Evolutionary conservation across 192 early-diverging fungal species (phyloP), one percentile per base, ranked within the genome.

Genomic region (Linnemannia zychae): DNA sequence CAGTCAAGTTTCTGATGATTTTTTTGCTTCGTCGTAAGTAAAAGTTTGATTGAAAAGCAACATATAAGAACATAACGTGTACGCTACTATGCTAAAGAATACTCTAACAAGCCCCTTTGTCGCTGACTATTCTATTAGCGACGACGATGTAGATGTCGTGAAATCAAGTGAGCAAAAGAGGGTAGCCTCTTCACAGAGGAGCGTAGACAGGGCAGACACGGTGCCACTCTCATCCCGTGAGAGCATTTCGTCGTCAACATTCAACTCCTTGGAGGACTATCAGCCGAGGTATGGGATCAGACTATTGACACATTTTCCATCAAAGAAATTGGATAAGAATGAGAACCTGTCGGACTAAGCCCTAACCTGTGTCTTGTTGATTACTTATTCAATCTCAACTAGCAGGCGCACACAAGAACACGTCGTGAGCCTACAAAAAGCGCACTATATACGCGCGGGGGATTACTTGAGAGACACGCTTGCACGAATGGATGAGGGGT

Each of bases 21-120:
- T 68, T 67, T 80, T 80, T 68, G 78, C 15, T 17, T 50, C 48
- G 15, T 52, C 47, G 78, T 74, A 80, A 22, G 72, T 63, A 31
- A n/a, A 63, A 3, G 31, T 12, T 74, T 13, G 17, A 17, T 7
- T n/a, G 22, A 18, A 18, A 24, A 17, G 28, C 11, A 60, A n/a
- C n/a, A n/a, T n/a, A n/a, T n/a, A n/a, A n/a, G n/a, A n/a, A n/a
- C n/a, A n/a, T n/a, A n/a, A n/a, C n/a, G n/a, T n/a, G n/a, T n/a
- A n/a, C n/a, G n/a, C n/a, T n/a, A n/a, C n/a, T n/a, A n/a, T n/a
- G n/a, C n/a, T n/a, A n/a, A n/a, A n/a, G n/a, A n/a, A n/a, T n/a
- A n/a, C n/a, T n/a, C n/a, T n/a, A n/a, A n/a, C n/a, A n/a, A n/a
- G n/a, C n/a, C n/a, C n/a, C 57, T 20, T 24, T 48, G 33, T 4